Percentiles rank a stretch among this genome's conserved stretches.
Conservation (phyloP, 345 rosid genomes). For the Sisymbrium irio region DNA sequence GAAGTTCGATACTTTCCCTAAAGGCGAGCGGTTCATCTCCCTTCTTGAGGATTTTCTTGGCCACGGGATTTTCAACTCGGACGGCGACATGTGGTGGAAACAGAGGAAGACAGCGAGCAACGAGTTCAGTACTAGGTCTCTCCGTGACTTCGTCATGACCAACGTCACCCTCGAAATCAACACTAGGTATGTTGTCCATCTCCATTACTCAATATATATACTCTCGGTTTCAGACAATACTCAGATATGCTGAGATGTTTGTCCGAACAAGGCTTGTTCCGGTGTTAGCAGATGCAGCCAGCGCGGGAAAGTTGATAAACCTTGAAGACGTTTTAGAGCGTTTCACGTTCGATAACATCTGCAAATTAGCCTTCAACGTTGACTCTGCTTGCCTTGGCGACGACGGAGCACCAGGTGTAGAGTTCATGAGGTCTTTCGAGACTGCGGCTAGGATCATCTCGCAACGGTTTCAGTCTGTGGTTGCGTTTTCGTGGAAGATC, state of each 20-base stretch:
- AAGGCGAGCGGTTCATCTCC: constrained; percentile 37
- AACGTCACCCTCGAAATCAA: constrained; percentile 56
- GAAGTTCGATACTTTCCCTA: constrained; percentile 50
- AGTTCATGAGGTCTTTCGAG: constrained; percentile 49
- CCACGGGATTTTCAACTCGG: constrained; percentile 62
- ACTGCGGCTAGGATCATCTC: constrained; percentile 42
- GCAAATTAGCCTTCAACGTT: constrained; percentile 66
- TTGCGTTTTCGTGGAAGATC: constrained; percentile 45
- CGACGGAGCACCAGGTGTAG: constrained; percentile 40
- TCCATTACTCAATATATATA: too few species aligned
- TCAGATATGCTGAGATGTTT: not conserved
- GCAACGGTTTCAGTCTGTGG: constrained; percentile 31
- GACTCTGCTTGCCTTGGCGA: constrained; percentile 57
- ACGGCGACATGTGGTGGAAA: constrained; percentile 64
- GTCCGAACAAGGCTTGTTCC: constrained; percentile 49
- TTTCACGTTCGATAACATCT: constrained; percentile 70
- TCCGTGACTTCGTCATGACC: constrained; percentile 56
- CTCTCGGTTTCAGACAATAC: not conserved
- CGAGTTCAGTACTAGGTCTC: constrained; percentile 70
- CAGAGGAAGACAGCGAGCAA: constrained; percentile 75
- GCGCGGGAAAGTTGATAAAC: constrained; percentile 38
- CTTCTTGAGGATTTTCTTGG: constrained; percentile 62
- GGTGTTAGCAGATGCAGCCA: constrained; percentile 41
- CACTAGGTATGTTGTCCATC: constrained; percentile 38
- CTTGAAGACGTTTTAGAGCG: constrained; percentile 60